Evolutionary conservation across 169 alveolate genomes (phyloP).

Genomic region (Pseudocohnilembus persalinus): DNA sequence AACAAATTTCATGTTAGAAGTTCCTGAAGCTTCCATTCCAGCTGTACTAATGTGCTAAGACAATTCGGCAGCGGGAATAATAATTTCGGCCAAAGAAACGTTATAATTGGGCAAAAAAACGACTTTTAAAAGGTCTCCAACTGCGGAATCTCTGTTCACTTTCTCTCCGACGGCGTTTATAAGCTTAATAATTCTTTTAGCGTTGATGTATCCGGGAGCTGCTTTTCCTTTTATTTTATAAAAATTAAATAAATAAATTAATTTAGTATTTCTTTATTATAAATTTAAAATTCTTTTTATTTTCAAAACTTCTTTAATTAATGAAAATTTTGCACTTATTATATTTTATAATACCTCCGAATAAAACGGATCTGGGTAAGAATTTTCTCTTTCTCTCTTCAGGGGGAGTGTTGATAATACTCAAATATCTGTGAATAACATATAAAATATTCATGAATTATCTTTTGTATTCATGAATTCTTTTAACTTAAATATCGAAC

Average conservation of each 20-base stretch:
- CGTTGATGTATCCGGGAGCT: slow-evolving; percentile 92
- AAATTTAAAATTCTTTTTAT: no score
- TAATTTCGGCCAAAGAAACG: slow-evolving; percentile 90
- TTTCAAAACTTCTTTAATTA: no score
- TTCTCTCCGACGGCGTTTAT: slow-evolving; percentile 85
- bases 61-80: slow-evolving; percentile 94
- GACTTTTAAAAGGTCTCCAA: slow-evolving; percentile 82
- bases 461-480: slow-evolving; percentile 96
- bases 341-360: slow-evolving; percentile 81
- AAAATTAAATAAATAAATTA: no score
- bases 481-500: slow-evolving; percentile 89
- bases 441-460: slow-evolving; percentile 88
- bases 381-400: slow-evolving; percentile 73
- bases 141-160: slow-evolving; percentile 91
- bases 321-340: no score
- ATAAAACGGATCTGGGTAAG: slow-evolving; percentile 87
- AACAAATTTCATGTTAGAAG: slow-evolving; percentile 94
- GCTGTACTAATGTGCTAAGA: slow-evolving; percentile 95
- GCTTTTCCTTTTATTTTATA: slow-evolving; percentile 67
- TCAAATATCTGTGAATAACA: slow-evolving; percentile 88
- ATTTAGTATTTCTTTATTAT: no score
- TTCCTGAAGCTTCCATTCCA: slow-evolving; percentile 96
- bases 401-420: slow-evolving; percentile 68
- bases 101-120: slow-evolving; percentile 93
- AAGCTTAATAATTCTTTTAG: slow-evolving; percentile 92